Base-by-base conservation (phyloP, 345 rosid species). In the Citrus inodora region DNA sequence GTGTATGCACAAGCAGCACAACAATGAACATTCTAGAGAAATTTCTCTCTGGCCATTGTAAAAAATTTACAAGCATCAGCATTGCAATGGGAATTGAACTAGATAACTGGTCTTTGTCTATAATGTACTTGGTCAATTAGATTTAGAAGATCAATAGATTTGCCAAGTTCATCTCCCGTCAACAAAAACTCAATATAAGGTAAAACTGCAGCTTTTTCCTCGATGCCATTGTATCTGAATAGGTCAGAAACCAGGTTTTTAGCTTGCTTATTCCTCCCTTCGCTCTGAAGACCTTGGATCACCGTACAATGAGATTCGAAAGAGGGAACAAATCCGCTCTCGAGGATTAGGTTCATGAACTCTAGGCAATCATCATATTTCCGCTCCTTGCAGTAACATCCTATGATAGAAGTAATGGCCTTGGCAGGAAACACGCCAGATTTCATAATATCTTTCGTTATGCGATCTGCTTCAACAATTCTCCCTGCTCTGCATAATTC, bases 401-500 rank as follows among this genome's bases (percentile, higher is more conserved):
- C 87, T 64, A 87, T 79, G 69, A 89, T 55, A 27, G 69, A 76
- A 77, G 74, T 74, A 56, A 83, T 42, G 19, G 88, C 85, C 69
- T 82, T 83, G 37, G 83, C 89, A 42, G 80, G 80, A 82, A 71
- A 86, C 28, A 82, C 5, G 24, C 85, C 84, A 0, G 21, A 35
- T 74, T 67, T 79, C 37, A 85, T 60, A 67, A 77, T 32, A 8
- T 78, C 82, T 37, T 73, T 74, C 46, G 61, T 80, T 22, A 87
- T 65, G 30, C 70, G 6, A 9, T 80, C 68, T 32, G 88, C 86
- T 71, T 85, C 86, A 14, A 62, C 75, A 7, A 77, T 67, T 81
- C 87, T 84, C 74, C 88, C 86, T 56, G 78, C 83, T 75, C 64
- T 69, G 61, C 90, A 85, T 75, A 85, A 76, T 56, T 79, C 76